Conservation (phyloP, 1,139 yeast species). For the Candida mesenterica region DNA sequence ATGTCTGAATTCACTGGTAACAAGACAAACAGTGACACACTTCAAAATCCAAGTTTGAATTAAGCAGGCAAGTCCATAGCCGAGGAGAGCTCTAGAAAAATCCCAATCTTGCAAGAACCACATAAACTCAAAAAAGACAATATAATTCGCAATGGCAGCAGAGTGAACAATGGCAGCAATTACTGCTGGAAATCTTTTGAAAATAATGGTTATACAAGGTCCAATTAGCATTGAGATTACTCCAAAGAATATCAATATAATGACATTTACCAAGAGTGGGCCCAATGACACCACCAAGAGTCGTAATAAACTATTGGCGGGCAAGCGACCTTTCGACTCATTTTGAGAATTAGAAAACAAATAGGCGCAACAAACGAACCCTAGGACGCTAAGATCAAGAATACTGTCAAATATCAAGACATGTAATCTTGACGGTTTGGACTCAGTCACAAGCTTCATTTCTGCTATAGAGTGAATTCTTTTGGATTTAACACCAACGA, state of each 20-base stretch:
- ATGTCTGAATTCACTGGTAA: constrained; percentile 51
- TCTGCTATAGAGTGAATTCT: constrained; percentile 19
- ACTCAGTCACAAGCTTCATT: constrained; percentile 28
- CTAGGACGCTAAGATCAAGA: constrained; percentile 27
- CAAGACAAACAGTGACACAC: constrained; percentile 33
- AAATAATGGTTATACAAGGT: constrained; percentile 39
- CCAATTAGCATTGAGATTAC: constrained; percentile 44
- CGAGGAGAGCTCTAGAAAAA: constrained; percentile 47
- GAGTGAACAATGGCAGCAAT: constrained; percentile 46
- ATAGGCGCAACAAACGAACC: constrained; percentile 38
- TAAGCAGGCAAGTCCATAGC: constrained; percentile 38
- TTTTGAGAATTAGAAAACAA: constrained; percentile 47
- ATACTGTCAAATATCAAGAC: constrained; percentile 31
- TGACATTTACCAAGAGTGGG: constrained; percentile 48
- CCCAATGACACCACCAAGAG: constrained; percentile 40
- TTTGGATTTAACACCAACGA: constrained; percentile 43
- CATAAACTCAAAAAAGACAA: constrained; percentile 47
- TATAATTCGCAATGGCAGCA: constrained; percentile 40
- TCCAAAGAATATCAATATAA: constrained; percentile 37
- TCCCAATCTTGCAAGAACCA: constrained; percentile 56
- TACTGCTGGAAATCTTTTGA: constrained; percentile 40
- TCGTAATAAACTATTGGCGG: constrained; percentile 38
- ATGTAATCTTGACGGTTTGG: constrained; percentile 40
- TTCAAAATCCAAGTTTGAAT: constrained; percentile 48
- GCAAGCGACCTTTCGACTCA: constrained; percentile 26